phyloP scores from a whole-genome alignment of 2,329 filamentous ascomycete genomes.

The Colletotrichum noveboracense region DNA sequence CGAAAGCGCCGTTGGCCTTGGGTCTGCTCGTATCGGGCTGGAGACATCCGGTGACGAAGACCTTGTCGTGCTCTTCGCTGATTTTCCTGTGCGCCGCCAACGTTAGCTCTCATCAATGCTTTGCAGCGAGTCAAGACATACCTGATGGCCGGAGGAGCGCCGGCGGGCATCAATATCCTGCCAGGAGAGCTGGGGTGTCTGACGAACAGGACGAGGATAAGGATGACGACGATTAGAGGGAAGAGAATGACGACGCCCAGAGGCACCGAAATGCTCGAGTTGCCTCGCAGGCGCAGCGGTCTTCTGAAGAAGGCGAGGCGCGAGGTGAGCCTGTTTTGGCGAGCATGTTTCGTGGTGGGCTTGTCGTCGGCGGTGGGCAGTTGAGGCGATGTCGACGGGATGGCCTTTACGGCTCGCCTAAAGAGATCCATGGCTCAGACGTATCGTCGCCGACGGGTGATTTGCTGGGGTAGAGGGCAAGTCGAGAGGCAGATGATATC shows the following conservation, averaged over 20 bases:
- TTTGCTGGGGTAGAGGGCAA: neutral
- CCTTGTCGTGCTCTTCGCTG: conserved; percentile 95
- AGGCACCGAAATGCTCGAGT: conserved; percentile 91
- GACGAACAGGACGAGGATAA: conserved; percentile 89
- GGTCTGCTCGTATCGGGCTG: conserved; percentile 79
- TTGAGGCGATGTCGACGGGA: conserved; percentile 43
- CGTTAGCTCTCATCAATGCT: neutral
- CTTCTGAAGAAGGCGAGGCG: conserved; percentile 82
- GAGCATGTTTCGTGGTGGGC: conserved; percentile 35
- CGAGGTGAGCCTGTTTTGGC: conserved; percentile 46
- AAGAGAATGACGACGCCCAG: conserved; percentile 92
- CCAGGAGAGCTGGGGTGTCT: conserved; percentile 84
- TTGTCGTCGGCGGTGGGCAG: conserved; percentile 60
- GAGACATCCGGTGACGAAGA: conserved; percentile 90
- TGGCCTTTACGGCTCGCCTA: conserved; percentile 58
- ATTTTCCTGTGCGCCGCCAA: conserved; percentile 72
- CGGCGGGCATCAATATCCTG: conserved; percentile 84
- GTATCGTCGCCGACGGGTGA: conserved; percentile 3
- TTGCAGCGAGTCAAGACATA: conserved; percentile 47
- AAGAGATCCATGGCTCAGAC: conserved; percentile 59
- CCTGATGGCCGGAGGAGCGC: conserved; percentile 89
- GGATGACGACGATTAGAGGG: conserved; percentile 86
- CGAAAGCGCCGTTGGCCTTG: conserved; percentile 92
- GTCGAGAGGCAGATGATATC: neutral
- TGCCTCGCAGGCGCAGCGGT: conserved; percentile 86